Percentiles rank a stretch among this genome's conserved stretches.
Conservation (phyloP, 108 stramenopile genomes). For the Chaetoceros tenuissimus region DNA sequence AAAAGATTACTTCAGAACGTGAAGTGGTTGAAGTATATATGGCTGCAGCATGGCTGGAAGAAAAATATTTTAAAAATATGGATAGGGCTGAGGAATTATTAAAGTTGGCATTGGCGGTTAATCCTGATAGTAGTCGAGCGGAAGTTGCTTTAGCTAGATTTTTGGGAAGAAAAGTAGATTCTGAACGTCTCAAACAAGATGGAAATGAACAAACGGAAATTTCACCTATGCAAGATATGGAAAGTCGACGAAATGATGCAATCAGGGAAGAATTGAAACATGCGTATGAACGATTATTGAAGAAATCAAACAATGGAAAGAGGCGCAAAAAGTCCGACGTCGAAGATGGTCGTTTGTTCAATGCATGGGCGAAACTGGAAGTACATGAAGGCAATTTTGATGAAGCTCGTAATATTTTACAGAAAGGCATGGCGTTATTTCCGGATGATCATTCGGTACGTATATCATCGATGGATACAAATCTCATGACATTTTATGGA, state of each 20-base stretch:
- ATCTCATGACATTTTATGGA: background rate
- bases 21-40: slow-evolving; percentile 66
- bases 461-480: background rate
- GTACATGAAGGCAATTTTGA: slow-evolving; percentile 37
- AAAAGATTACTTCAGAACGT: slow-evolving; percentile 29
- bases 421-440: slow-evolving; percentile 46
- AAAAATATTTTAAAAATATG: slow-evolving; percentile 45
- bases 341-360: slow-evolving; percentile 69
- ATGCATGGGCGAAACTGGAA: slow-evolving; percentile 75
- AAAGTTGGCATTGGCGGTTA: slow-evolving; percentile 23
- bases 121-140: slow-evolving; percentile 44
- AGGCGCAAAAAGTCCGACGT: slow-evolving; percentile 9
- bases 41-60: slow-evolving; percentile 69
- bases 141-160: slow-evolving; percentile 70
- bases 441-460: slow-evolving; percentile 54
- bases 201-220: slow-evolving; percentile 4
- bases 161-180: slow-evolving; percentile 35
- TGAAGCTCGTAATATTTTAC: slow-evolving; percentile 50
- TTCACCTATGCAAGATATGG: slow-evolving; percentile 16
- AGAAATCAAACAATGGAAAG: slow-evolving; percentile 1
- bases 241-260: slow-evolving; percentile 13
- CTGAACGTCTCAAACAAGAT: slow-evolving; percentile 20
- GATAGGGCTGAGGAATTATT: slow-evolving; percentile 43
- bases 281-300: slow-evolving; percentile 13
- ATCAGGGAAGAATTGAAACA: slow-evolving; percentile 16